Base-by-base conservation (phyloP, 2,329 filamentous ascomycete species). In the Colletotrichum navitas region DNA sequence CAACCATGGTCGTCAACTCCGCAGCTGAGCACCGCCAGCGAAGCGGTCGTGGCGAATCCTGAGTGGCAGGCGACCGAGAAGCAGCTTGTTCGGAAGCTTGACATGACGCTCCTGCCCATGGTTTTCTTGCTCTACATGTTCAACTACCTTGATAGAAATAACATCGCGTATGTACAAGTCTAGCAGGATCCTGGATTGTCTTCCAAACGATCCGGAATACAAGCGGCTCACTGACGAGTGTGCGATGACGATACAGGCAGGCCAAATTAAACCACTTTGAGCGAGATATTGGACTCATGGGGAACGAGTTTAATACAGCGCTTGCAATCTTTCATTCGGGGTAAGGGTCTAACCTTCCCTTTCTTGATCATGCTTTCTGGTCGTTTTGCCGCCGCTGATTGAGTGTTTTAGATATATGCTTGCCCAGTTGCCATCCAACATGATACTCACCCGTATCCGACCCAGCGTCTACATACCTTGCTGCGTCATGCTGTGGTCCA, bases 391-490 rank as follows among this genome's bases (percentile, higher is more conserved):
- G 49, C 3, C 1, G 49, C 49, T 51, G 49, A 51, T 8, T 5
- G 24, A 12, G 14, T 14, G 49, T 0, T 29, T 4, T 18, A 51
- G 49, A 29, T 51, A 51, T 26, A 16, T 51, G 54, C 32, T 68
- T 7, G 66, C 68, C 12, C 75, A 76, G 64, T 51, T 76, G 11
- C 75, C 73, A 7, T 73, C 70, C 16, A 76, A 76, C 52, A 75
- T 76, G 74, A 51, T 75, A 14, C 47, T 76, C 16, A 76, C 70
- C 24, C 56, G 64, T 47, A 29, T 72, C 47, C 70, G 72, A 18
- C 74, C 74, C n/a, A 68, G 66, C 43, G 49, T 76, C 6, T 77
- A 76, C 26, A 68, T 77, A n/a, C 73, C 74, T 3, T 60, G 60
- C 45, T 74, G 74, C 51, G 73, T 64, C 11, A 43, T 73, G 10